A percentile compares a stretch with the other conserved stretches of the same genome.
Conservation (phyloP, 345 rosid species). For the Rhodomyrtus tomentosa region DNA sequence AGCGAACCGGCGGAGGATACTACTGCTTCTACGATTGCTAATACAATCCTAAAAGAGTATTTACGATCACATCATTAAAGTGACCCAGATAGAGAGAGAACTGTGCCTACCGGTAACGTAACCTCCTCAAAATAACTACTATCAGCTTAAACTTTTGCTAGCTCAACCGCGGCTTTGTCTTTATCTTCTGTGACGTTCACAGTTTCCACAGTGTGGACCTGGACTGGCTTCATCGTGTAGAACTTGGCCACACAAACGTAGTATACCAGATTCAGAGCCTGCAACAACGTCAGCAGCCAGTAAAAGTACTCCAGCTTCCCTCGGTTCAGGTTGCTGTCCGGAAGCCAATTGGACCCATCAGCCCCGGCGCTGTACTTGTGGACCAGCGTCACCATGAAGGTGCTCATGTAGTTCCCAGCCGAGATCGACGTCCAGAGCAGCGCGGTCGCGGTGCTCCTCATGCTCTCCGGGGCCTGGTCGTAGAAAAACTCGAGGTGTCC, state of each 20-base stretch:
- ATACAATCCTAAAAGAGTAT: not conserved
- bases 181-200: constrained; percentile 1
- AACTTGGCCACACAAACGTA: constrained; percentile 53
- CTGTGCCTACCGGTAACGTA: not conserved
- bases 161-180: constrained; percentile 14
- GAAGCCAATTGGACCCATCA: constrained; percentile 81
- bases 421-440: constrained; percentile 70
- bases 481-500: constrained; percentile 90
- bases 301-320: constrained; percentile 82
- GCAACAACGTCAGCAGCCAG: constrained; percentile 60
- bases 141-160: constrained; percentile 14
- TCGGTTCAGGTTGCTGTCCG: constrained; percentile 52
- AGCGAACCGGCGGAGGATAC: not conserved
- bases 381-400: constrained; percentile 56
- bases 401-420: constrained; percentile 61
- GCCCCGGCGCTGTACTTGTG: constrained; percentile 52
- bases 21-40: not conserved
- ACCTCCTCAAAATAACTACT: not conserved
- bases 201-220: constrained; percentile 21
- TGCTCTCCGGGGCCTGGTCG: constrained; percentile 87
- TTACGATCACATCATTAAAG: not conserved
- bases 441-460: constrained; percentile 73
- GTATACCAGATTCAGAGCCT: constrained; percentile 47
- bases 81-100: not conserved
- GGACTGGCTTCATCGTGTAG: constrained; percentile 65